Base-by-base conservation (phyloP, 176 grass and related monocot species). In the Musa acuminata region DNA sequence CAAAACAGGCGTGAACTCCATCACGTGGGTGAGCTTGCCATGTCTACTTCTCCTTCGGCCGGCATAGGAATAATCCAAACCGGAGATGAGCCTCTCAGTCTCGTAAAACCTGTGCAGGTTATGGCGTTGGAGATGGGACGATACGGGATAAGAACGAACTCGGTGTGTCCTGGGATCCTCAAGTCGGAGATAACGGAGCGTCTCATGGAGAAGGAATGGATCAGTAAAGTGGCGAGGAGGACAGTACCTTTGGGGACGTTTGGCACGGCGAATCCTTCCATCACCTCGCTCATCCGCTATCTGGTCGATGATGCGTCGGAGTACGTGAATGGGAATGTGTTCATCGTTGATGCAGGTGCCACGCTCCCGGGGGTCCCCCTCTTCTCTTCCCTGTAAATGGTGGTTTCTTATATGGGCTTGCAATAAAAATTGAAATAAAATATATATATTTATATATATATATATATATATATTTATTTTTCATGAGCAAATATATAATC, bases 101-200 rank as follows among this genome's bases (percentile, higher is more conserved):
- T 43, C 35, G 35, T 43, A 5, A 43, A 43, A 6, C 35, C 35
- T 53, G 9, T 59, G 57, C 77, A 96, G 92, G 10, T 91, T 20
- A 91, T 96, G 92, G 92, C 89, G 43, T 80, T 96, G 84, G 92
- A 96, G 80, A 74, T 96, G 25, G 92, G 88, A 77, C 54, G 26
- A 13, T 81, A 91, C 69, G 79, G 87, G 49, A 91, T 96, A 62
- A 86, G 86, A 76, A 84, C 91, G 64, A 96, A 96, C 51, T 49
- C 83, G 25, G 80, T 96, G 72, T 83, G 88, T 7, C 88, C 91
- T 16, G 91, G 92, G 8, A 19, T 91, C 52, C 91, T 96, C 71
- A 88, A 89, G 19, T 96, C 92, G 19, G 88, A 96, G 74, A 91
- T 91, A 89, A 96, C 92, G 0, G 77, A 54, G 73, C 67, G 83